Evolutionary conservation across 495 filamentous ascomycete genomes (phyloP), one percentile per base, ranked within the genome.

Genomic region (Penicillium angulare): DNA sequence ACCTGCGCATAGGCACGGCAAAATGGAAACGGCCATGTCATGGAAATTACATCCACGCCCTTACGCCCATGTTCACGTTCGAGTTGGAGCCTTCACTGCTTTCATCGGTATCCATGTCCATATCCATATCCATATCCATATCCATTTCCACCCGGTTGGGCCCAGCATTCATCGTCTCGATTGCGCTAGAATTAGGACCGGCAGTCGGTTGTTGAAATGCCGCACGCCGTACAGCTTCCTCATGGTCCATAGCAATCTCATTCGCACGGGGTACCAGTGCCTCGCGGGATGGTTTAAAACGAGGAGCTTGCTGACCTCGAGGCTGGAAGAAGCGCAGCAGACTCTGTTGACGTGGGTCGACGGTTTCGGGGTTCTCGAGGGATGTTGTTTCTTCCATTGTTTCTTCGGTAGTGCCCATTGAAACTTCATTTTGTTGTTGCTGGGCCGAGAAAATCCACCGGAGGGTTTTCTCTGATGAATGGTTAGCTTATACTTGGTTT

Each of bases 51-150:
- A 64, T 60, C 68, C 71, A 65, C 10, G 60, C 47, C 43, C 57
- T 32, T 3, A 39, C 35, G 1, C 51, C 58, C 35, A 50, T 42
- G 21, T 54, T 59, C 3, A 55, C 17, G 9, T 42, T 50, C 10
- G 57, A 47, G 13, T 29, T 55, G 7, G 63, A 57, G 20, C 55
- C 49, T 31, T 68, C 53, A 8, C 55, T 57, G 33, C 64, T 71
- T 65, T 74, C 69, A 10, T 73, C 68, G 61, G 78, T 72, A 53
- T 79, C 71, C 71, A 77, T 79, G 23, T 72, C 65, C 66, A 65
- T 69, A 45, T 75, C 57, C 55, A 65, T 79, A 26, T 72, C 65
- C 64, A 65, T 68, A 47, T 75, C 58, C 54, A 65, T 62, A 38
- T 54, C 52, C 43, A 38, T 46, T 29, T 50, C 52, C 43, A 38